Base-by-base conservation (phyloP, 306 rosid genomes). In the Gleditsia sinensis region DNA sequence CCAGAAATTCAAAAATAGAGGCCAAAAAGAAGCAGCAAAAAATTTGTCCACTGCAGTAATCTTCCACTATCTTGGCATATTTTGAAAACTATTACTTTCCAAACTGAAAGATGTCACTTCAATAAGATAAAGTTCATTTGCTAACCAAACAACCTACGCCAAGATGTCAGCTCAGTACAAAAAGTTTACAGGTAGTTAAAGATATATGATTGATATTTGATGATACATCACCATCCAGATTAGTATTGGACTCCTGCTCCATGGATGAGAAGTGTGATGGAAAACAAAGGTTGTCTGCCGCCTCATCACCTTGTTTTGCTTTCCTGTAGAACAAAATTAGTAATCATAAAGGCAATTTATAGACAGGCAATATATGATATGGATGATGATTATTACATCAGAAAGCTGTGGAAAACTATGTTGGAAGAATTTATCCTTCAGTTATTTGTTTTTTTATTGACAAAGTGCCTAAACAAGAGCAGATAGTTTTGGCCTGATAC, bases 221-320 rank as follows among this genome's bases (percentile, higher is more conserved):
- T 20, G 79, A 86, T 40, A 32, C 21, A 66, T 79, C 59, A 94
- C 98, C 98, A 91, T 94, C 98, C 98, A 94, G 72, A 85, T 85
- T 55, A 94, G 89, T 84, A 87, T 69, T 69, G 88, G 90, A 83
- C 66, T 90, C 88, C 93, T 88, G 89, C 98, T 94, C 98, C 97
- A 94, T 33, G 98, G 97, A 85, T 94, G 98, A 81, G 96, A 90
- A 7, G 98, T 80, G 76, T 87, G 98, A 77, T 94, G 98, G 75
- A 78, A 94, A 78, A 94, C 86, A 75, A 94, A 94, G 67, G 98
- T 91, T 30, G 88, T 81, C 72, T 94, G 98, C 78, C 97, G 87
- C 82, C 86, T 91, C 98, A 94, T 81, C 76, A 90, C 90, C 84
- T 85, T 94, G 86, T 50, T 73, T 80, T n/a, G 88, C 84, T 64